Evolutionary conservation across 2,329 filamentous ascomycete species (phyloP), one percentile per base, ranked within the genome.

Genomic region (Monilinia aucupariae): DNA sequence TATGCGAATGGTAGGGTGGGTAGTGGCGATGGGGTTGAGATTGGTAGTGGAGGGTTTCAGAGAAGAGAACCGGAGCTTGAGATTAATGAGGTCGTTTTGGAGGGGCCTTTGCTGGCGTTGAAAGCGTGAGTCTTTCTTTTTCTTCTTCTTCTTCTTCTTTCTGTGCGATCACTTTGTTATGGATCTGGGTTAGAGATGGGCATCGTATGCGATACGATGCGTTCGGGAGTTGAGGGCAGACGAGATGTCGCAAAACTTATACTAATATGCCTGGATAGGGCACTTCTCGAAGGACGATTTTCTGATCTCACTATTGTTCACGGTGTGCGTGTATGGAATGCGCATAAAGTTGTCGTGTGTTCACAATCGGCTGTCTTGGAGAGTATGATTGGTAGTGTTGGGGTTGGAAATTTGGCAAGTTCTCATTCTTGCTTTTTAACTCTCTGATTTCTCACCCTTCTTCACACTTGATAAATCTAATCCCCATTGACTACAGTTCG

Each of bases 281-380:
- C 67, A 32, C 65, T 71, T 13, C 22, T 64, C 32, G 59, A 65
- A 8, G 70, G 70, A 32, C 65, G 67, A 45, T 71, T 67, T 53
- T 71, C 69, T 8, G 70, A 71, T 47, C 37, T 71, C 27, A 68
- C 54, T 0, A 64, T 71, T 22, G 54, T 63, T 0, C 69, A 71
- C n/a, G 63, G 65, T 6, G n/a, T 54, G 1, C 63, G 59, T 4
- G 50, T 51, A 41, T 71, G 69, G 70, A 66, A 63, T 32, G 68
- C 69, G 1, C 70, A 71, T 51, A 69, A 67, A 55, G 65, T 71
- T 5, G 61, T 71, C 12, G 64, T 71, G 2, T 68, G 65, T 30
- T 66, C 68, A 2, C 69, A 71, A 60, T 71, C 69, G 0, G 7
- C 64, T 1, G 59, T 70, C 4, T 63, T 71, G 12, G 68, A 67